Conservation (phyloP, 768 basidiomycete species). For the Austroboletus festivus region DNA sequence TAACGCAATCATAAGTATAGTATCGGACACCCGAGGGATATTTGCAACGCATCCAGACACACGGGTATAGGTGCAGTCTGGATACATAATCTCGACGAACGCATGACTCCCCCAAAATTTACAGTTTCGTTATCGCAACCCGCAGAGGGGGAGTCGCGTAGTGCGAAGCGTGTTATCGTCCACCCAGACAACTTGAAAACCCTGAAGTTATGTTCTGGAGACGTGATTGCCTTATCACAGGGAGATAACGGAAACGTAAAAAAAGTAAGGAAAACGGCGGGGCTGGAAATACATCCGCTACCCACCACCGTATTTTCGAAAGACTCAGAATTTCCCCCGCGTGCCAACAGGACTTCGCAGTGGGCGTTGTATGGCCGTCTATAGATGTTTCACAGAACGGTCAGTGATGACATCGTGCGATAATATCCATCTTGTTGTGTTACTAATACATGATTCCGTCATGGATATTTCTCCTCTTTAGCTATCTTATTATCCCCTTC, state of each 20-base stretch:
- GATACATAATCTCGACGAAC: neutral
- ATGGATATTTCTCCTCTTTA: conserved; percentile 27
- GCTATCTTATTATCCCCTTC: conserved; percentile 56
- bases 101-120: conserved; percentile 31
- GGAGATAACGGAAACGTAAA: conserved; percentile 32
- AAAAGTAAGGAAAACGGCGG: conserved; percentile 34
- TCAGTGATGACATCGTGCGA: conserved; percentile 35
- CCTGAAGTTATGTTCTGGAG: conserved; percentile 64
- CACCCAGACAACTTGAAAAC: conserved; percentile 60
- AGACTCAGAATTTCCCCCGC: conserved; percentile 16
- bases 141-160: conserved; percentile 43
- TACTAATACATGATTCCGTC: conserved; percentile 16
- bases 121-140: conserved; percentile 36
- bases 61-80: neutral
- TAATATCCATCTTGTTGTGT: neutral
- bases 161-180: conserved; percentile 60
- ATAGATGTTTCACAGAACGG: conserved; percentile 55
- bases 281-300: conserved; percentile 7
- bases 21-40: no score
- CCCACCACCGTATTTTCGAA: conserved; percentile 6
- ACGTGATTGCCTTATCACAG: conserved; percentile 56
- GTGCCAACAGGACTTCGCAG: conserved; percentile 54
- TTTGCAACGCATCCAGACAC: neutral
- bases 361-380: conserved; percentile 79
- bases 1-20: no score